Base-by-base conservation (phyloP, 139 green algal species). In the Dunaliella primolecta region DNA sequence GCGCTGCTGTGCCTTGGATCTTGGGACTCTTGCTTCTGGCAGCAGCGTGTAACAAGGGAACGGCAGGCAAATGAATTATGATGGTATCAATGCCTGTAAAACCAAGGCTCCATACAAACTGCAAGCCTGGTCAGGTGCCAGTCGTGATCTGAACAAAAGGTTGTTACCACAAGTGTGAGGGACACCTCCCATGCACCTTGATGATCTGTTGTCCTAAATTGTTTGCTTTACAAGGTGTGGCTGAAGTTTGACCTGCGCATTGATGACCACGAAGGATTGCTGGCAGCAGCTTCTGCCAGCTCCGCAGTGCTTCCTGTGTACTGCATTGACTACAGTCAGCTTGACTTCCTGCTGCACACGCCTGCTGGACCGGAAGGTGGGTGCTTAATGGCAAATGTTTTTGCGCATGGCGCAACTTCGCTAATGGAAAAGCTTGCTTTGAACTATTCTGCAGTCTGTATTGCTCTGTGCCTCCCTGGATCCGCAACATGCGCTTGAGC, bases 201-300 rank as follows among this genome's bases (percentile, higher is more conserved):
- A 25, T 64, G 7, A 64, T 25, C 7, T 64, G 7, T 64, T 25
- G 15, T 64, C 46, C 46, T 15, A 64, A 64, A 64, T 15, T 64
- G 46, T 15, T 7, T 79, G 72, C 20, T 81, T 24, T 2, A 85
- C 46, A 38, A 96, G 75, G n/a, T 97, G 1, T 96, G 91, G 94
- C 94, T 94, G 74, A 97, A 95, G 84, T 85, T 91, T n/a, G 94
- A 97, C 86, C 85, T 97, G 30, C 89, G 94, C 0, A 32, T 95
- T 0, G 94, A 97, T 70, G 94, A 97, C 78, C 94, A 97, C 84
- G 91, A 93, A 0, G 94, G 94, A 23, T 82, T 97, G 24, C 36
- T 88, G 23, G 57, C 78, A 0, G 91, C 91, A 1, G 86, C 80
- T 0, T 33, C 33, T 37, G 1, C 77, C 46, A 64, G 46, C 46